Percentiles rank a stretch among this genome's conserved stretches.
These are phyloP conservation scores for Heliamphora pulchella DNA, from an alignment of 179 eudicot species.

Conservation along the genomic window DNA sequence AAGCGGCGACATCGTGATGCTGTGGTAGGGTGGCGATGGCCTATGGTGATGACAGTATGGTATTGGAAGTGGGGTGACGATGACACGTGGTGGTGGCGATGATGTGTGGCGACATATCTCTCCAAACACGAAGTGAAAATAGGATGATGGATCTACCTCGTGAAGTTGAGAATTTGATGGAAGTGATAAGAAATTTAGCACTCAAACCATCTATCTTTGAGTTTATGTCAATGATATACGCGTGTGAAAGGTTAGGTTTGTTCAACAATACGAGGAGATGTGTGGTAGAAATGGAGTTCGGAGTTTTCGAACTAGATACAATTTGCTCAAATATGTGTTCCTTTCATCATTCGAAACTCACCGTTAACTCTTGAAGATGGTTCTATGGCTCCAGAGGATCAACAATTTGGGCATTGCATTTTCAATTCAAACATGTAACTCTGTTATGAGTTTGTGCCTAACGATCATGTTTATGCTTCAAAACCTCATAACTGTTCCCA, in stretches of 20 bases:
- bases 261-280: slow-evolving; percentile 53
- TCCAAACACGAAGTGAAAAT: too few species aligned
- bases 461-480: slow-evolving; percentile 35
- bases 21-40: too few species aligned
- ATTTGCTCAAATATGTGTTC: slow-evolving; percentile 63
- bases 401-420: slow-evolving; percentile 31
- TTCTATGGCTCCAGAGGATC: slow-evolving; percentile 45
- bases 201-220: slow-evolving; percentile 46
- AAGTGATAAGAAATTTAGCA: slow-evolving; percentile 37
- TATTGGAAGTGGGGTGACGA: too few species aligned
- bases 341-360: slow-evolving; percentile 60
- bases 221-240: slow-evolving; percentile 52
- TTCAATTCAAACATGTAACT: slow-evolving; percentile 60
- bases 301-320: slow-evolving; percentile 51
- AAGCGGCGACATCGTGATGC: too few species aligned
- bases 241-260: slow-evolving; percentile 55
- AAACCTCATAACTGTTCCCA: slow-evolving; percentile 34
- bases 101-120: too few species aligned
- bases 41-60: too few species aligned
- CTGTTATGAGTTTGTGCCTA: slow-evolving; percentile 63
- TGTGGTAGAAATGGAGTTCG: slow-evolving; percentile 44
- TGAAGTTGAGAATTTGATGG: slow-evolving; percentile 50
- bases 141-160: slow-evolving; percentile 37
- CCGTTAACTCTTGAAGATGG: slow-evolving; percentile 39
- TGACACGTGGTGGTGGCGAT: too few species aligned